Base-by-base conservation (phyloP, 352 stramenopile species). In the Peronospora farinosa region DNA sequence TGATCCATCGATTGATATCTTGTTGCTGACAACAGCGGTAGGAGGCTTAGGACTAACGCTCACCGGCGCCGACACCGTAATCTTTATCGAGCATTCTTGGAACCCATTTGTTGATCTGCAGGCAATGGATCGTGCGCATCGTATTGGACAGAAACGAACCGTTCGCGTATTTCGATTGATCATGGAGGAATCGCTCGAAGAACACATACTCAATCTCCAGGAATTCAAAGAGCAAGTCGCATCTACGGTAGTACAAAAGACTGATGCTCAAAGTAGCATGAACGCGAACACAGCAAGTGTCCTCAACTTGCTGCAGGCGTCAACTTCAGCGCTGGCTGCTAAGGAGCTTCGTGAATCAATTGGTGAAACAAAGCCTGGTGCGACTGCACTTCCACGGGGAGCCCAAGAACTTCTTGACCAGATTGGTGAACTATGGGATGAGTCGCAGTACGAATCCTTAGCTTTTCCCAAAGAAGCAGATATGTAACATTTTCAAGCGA, bases 1-100 rank as follows among this genome's bases (percentile, higher is more conserved):
- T 21, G 93, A 98, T 60, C 60, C 67, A 7, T 86, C 74, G 7
- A 92, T 98, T 41, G 83, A 96, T 47, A 60, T 98, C n/a, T 63
- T 99, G 38, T 63, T 99, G 40, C 74, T 98, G 30, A 99, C 96
- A 12, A 99, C 96, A 0, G 72, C 84, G 28, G 82, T 98, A 23
- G 96, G 96, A 13, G 92, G 95, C 0, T 63, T 99, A 5, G 96
- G 96, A 15, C 80, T 99, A 6, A 99, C 97, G 49, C 75, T 99
- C 38, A 98, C 92, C 6, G 88, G 84, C 9, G 96, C 96, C 3
- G 93, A 98, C 65, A 98, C 88, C 0, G 96, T 99, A 7, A 95
- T 99, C 31, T 98, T 99, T 58, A 60, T 99, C 1, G 96, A 99
- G 66, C 90, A 98, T 51, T 93, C 96, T 46, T 99, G 95, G 92